These are phyloP conservation scores for Colletotrichum sidae DNA, from an alignment of 2,329 filamentous ascomycete genomes.

Conservation along the genomic window DNA sequence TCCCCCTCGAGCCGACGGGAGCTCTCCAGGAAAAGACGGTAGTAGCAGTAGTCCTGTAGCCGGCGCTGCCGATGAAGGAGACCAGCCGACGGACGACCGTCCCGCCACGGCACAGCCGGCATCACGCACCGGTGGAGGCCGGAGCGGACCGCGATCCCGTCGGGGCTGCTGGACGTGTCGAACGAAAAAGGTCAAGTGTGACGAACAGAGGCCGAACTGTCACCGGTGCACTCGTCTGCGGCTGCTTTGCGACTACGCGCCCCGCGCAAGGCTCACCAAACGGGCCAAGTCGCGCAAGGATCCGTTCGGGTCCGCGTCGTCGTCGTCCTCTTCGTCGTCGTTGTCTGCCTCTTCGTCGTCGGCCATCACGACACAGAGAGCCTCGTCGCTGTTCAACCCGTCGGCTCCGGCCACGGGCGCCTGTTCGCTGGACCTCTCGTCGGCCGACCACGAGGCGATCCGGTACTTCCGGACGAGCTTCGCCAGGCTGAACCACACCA, in stretches of 20 bases:
- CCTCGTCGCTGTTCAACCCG: slow-evolving; percentile 24
- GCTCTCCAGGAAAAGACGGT: background rate
- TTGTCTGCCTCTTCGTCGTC: no score
- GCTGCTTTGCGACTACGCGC: slow-evolving; percentile 45
- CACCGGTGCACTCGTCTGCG: slow-evolving; percentile 42
- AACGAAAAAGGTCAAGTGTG: slow-evolving; percentile 48
- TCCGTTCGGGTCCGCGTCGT: slow-evolving; percentile 14
- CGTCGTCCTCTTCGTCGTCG: background rate
- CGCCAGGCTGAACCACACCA: slow-evolving; percentile 49
- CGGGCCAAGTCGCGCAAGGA: slow-evolving; percentile 22
- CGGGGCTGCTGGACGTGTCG: slow-evolving; percentile 44
- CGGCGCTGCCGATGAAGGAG: slow-evolving; percentile 1
- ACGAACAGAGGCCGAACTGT: slow-evolving; percentile 44
- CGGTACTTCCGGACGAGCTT: slow-evolving; percentile 50
- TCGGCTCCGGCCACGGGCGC: slow-evolving; percentile 37
- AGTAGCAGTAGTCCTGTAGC: background rate
- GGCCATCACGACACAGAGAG: no score
- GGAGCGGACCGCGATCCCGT: slow-evolving; percentile 36
- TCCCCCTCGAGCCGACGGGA: slow-evolving; percentile 17
- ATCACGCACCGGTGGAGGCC: slow-evolving; percentile 27
- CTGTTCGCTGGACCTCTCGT: slow-evolving; percentile 42
- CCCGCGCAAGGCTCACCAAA: slow-evolving; percentile 35
- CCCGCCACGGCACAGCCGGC: slow-evolving; percentile 7
- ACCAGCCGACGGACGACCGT: background rate
- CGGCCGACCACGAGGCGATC: slow-evolving; percentile 49